Evolutionary conservation across 192 early-diverging fungal species (phyloP), one percentile per base, ranked within the genome.

Genomic region (Kickxella alabastrina): DNA sequence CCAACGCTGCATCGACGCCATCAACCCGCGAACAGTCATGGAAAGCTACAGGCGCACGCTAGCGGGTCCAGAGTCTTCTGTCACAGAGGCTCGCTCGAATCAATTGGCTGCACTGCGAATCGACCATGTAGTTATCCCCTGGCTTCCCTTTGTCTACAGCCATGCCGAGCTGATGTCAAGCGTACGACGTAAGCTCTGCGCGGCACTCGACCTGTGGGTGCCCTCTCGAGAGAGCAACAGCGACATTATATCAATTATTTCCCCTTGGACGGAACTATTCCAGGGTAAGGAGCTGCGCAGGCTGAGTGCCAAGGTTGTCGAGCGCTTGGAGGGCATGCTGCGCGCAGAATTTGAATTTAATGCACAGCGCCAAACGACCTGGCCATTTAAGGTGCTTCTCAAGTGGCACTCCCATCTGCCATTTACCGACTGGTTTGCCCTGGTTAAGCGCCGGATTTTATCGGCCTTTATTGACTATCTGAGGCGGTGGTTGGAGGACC

Each of bases 171-270:
- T 75, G 21, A 35, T 67, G n/a, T 15, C 53, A 10, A 40, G 34
- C 21, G 54, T 75, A 8, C 63, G 64, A 0, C 64, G 64, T 37
- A 75, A 75, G 60, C 59, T 75, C 36, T 67, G 71, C 48, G 39
- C 52, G 12, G 60, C 48, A 9, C 46, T 75, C n/a, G 60, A 67
- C 24, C 15, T 28, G 35, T 75, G 71, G 71, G 18, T 25, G 18
- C 59, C 60, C 15, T 59, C 71, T 1, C 67, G 39, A 21, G 43
- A 54, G 3, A 63, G 21, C 47, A 75, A 75, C 34, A 39, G 44
- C 15, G 52, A 51, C 3, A 52, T 67, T 14, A 18, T 59, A 10
- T 32, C 49, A 0, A 26, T 75, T 34, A 32, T 63, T 9, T 22
- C 52, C 3, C 71, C 71, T 0, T 75, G 71, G 71, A 34, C 63